Conservation (phyloP, 2,329 filamentous ascomycete genomes). For the Botrytis galanthina region DNA sequence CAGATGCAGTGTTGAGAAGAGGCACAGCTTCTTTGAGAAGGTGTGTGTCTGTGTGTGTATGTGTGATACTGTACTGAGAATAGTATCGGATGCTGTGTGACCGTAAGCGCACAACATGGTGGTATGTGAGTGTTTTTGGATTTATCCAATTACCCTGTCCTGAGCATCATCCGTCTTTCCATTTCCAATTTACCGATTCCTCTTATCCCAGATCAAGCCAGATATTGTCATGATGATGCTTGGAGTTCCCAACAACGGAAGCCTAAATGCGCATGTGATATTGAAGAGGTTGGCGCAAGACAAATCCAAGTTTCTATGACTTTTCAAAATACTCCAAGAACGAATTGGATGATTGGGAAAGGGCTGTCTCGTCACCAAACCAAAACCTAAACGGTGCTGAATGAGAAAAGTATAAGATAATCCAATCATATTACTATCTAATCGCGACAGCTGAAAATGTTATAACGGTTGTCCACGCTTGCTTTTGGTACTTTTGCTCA, state of each 20-base stretch:
- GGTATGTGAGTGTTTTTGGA: slow-evolving; percentile 1
- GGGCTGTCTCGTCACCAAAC: slow-evolving; percentile 4
- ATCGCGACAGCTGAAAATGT: slow-evolving; percentile 12
- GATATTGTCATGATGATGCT: slow-evolving; percentile 3
- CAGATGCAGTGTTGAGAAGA: background rate
- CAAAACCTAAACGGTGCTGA: background rate
- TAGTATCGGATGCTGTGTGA: slow-evolving; percentile 2
- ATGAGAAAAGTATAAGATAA: background rate
- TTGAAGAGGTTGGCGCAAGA: slow-evolving; percentile 2
- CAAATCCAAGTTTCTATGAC: background rate
- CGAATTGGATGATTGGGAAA: background rate
- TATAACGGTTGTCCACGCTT: background rate
- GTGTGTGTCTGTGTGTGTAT: background rate
- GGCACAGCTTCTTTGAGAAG: background rate
- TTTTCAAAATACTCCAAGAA: background rate
- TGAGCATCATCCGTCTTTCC: background rate
- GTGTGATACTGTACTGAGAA: background rate
- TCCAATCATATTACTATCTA: slow-evolving; percentile 12
- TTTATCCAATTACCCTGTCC: background rate
- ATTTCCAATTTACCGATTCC: background rate
- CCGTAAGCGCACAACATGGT: background rate
- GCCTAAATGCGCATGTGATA: slow-evolving; percentile 12
- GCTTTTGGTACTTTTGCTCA: background rate
- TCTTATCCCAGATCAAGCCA: background rate
- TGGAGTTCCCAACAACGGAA: background rate